Evolutionary conservation across 2,329 filamentous ascomycete species (phyloP).

Genomic region (Elsinoe perseae): DNA sequence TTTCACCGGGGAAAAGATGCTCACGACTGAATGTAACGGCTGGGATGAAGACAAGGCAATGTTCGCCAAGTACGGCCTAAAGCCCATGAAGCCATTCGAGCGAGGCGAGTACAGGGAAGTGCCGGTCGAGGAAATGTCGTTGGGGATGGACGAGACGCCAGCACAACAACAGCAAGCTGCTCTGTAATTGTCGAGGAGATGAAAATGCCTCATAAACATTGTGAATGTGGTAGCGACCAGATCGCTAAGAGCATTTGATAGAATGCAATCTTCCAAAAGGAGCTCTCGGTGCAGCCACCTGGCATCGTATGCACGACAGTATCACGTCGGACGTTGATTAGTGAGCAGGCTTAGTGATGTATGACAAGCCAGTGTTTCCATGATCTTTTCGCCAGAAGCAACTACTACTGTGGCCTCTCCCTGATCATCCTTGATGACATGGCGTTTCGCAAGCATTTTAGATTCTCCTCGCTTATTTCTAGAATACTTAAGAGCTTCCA

Average conservation of each 20-base stretch:
- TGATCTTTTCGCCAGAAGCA: too few relatives aligned
- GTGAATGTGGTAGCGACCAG: not conserved
- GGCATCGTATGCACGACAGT: not conserved
- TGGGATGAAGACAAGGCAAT: slow-evolving; percentile 83
- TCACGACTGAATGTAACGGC: slow-evolving; percentile 83
- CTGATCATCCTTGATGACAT: too few relatives aligned
- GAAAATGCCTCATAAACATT: not conserved
- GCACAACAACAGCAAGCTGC: slow-evolving; percentile 5
- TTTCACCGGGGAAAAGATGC: slow-evolving; percentile 92
- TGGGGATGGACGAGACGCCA: slow-evolving; percentile 6
- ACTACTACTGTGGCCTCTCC: too few relatives aligned
- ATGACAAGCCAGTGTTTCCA: not conserved
- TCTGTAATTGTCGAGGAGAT: not conserved
- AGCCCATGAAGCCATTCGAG: slow-evolving; percentile 56
- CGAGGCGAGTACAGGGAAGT: slow-evolving; percentile 28
- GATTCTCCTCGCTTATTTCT: slow-evolving; percentile 4
- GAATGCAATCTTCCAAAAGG: not conserved
- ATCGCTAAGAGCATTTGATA: not conserved
- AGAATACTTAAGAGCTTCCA: slow-evolving; percentile 3
- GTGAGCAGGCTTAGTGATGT: not conserved
- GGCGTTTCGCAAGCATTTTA: not conserved
- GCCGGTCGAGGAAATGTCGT: slow-evolving; percentile 10
- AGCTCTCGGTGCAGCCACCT: not conserved
- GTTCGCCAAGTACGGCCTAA: slow-evolving; percentile 75
- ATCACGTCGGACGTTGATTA: not conserved